Conservation (phyloP, 768 basidiomycete genomes). For the Phylloporus scabripes region DNA sequence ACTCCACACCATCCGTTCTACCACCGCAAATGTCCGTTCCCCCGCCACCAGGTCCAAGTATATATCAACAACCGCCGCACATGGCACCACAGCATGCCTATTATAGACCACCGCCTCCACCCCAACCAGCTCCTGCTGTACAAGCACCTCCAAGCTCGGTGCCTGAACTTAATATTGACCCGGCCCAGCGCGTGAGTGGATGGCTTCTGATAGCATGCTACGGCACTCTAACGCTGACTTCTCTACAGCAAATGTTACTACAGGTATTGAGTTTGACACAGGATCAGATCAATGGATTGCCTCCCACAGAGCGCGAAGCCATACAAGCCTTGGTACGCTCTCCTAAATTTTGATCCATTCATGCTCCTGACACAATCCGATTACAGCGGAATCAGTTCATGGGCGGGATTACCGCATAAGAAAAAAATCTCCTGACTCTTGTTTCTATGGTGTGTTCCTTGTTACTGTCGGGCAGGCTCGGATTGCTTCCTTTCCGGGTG, state of each 20-base stretch:
- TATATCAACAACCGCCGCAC: constrained; percentile 31
- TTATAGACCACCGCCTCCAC: constrained; percentile 28
- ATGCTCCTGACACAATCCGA: background rate
- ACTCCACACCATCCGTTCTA: constrained; percentile 31
- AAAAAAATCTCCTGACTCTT: background rate
- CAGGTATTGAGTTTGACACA: constrained; percentile 79
- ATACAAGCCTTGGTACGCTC: constrained; percentile 70
- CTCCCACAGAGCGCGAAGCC: constrained; percentile 70
- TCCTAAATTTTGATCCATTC: background rate
- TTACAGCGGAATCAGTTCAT: constrained; percentile 33
- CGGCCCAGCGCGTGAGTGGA: constrained; percentile 44
- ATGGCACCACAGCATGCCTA: constrained; percentile 29
- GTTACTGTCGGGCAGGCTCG: background rate
- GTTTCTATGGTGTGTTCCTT: background rate
- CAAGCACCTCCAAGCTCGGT: constrained; percentile 30
- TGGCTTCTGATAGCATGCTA: background rate
- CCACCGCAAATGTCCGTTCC: constrained; percentile 29
- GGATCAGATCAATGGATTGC: constrained; percentile 78
- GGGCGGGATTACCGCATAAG: constrained; percentile 28
- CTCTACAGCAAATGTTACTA: constrained; percentile 65
- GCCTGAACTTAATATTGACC: constrained; percentile 38
- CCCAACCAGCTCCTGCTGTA: constrained; percentile 7
- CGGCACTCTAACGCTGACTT: background rate
- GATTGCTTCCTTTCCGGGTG: background rate
- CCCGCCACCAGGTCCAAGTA: constrained; percentile 24